Evolutionary conservation across 345 rosid species (phyloP).

Genomic region (Pistacia integerrima): DNA sequence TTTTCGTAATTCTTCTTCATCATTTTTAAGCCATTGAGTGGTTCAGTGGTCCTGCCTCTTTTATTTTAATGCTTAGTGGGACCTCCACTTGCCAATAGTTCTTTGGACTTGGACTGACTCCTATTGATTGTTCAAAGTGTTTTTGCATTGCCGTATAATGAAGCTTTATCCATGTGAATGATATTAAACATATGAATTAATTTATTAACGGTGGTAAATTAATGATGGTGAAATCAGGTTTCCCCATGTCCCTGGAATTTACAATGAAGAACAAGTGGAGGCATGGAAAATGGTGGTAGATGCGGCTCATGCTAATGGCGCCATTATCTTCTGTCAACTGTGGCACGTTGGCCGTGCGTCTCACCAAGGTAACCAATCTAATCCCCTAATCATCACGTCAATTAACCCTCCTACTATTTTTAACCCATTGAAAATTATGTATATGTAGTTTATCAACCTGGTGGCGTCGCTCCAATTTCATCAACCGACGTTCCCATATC

Average conservation of each 20-base stretch:
- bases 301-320: conserved; percentile 78
- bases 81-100: neutral
- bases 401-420: no score
- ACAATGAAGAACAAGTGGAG: conserved; percentile 70
- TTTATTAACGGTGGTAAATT: no score
- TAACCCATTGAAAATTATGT: no score
- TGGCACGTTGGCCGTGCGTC: conserved; percentile 98
- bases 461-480: conserved; percentile 71
- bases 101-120: no score
- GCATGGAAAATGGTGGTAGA: conserved; percentile 84
- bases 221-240: conserved; percentile 44
- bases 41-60: neutral
- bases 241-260: conserved; percentile 91
- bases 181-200: no score
- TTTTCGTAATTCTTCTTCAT: conserved; percentile 22
- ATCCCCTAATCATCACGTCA: no score
- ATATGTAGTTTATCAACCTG: conserved; percentile 69
- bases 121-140: no score
- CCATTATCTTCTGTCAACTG: conserved; percentile 80
- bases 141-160: no score
- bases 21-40: neutral
- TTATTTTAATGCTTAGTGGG: neutral
- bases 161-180: no score
- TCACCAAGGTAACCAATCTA: conserved; percentile 43
- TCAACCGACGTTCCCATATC: conserved; percentile 67